These are phyloP conservation scores for Ganoderma sinense DNA, from an alignment of 1,284 basidiomycete genomes.

Conservation along the genomic window DNA sequence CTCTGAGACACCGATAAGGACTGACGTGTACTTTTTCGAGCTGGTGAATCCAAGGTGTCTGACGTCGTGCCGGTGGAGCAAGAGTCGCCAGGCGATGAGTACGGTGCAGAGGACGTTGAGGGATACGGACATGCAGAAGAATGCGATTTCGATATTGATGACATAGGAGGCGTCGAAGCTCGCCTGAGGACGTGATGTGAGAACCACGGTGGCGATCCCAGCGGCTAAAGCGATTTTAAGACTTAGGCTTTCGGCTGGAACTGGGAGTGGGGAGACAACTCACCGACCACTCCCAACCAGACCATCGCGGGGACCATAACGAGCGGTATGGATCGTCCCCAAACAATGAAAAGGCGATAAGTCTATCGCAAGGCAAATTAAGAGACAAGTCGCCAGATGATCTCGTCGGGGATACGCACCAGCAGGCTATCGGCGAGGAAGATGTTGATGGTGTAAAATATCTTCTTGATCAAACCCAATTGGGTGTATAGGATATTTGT, in stretches of 20 bases:
- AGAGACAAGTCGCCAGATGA: too few species aligned
- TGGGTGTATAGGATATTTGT: neutral
- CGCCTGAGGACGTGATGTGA: neutral
- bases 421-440: neutral
- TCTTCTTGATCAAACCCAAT: neutral
- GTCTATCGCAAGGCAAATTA: neutral
- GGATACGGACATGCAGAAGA: neutral
- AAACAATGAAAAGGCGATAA: neutral
- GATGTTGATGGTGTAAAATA: neutral
- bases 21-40: neutral
- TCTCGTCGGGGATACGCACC: neutral
- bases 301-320: neutral
- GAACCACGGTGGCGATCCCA: neutral
- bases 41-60: neutral
- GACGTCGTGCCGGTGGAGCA: neutral
- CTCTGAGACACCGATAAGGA: neutral
- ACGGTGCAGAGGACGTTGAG: neutral
- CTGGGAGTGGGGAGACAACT: neutral
- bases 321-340: neutral
- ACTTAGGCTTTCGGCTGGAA: neutral
- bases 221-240: neutral
- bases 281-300: neutral
- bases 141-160: neutral
- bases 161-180: neutral
- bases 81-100: neutral